Evolutionary conservation across 1,284 basidiomycete genomes (phyloP), one percentile per base, ranked within the genome.

Genomic region (Naganishia cerealis): DNA sequence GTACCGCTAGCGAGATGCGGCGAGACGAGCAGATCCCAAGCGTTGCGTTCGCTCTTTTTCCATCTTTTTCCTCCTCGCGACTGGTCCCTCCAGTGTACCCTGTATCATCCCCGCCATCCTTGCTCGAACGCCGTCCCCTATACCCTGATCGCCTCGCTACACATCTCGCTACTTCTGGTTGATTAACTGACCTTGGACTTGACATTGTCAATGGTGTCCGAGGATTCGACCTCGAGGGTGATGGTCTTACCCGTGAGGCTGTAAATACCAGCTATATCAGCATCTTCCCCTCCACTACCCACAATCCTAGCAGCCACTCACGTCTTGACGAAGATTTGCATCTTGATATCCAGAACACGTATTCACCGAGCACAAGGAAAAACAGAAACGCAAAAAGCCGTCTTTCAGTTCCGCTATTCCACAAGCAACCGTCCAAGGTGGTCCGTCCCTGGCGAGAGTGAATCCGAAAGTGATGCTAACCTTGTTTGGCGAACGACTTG

Each of bases 141-240:
- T 50, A 24, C 24, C 21, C 46, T 26, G n/a, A 10, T 57, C 53
- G 42, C 21, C 21, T 36, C 53, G 33, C 21, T 10, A n/a, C 46
- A 21, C 8, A 42, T 39, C 38, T 38, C 29, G 29, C 16, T 36
- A 21, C 54, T 33, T 9, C 18, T 13, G 43, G 21, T 26, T 18
- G 42, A 50, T 10, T 13, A 8, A 71, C 72, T 61, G 29, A 73
- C 72, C 72, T 82, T 82, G 74, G 83, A 81, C 81, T 85, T 85
- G 78, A 85, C 85, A 74, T 85, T 85, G 82, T 86, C 85, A 80
- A 86, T 86, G 69, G 85, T 85, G 81, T 86, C 85, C 72, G 82
- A 83, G 70, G 83, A 84, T 81, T 84, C 83, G 71, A 84, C 83
- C 82, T 85, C 84, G 74, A 85, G 82, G 77, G 84, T 84, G 81